phyloP scores from a whole-genome alignment of 352 stramenopile species.

The Elongisporangium anandrum region DNA sequence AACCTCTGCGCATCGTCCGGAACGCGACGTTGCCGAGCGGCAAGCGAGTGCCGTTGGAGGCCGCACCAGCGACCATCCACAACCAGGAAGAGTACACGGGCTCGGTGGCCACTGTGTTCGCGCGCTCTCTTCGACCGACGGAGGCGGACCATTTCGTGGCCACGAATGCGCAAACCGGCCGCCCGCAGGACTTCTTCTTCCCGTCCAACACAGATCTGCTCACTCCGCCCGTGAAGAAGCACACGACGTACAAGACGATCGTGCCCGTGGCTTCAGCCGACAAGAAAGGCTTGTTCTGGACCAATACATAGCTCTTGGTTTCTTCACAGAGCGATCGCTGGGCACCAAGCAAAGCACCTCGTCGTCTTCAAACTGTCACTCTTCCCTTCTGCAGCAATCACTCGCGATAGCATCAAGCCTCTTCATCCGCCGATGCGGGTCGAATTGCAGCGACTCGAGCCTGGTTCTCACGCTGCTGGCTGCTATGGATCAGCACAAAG shows the following conservation, averaged over 20 bases:
- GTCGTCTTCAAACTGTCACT: no score
- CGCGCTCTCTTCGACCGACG: conserved; percentile 31
- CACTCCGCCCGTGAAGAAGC: conserved; percentile 55
- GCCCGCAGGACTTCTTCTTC: conserved; percentile 57
- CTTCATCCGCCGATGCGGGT: no score
- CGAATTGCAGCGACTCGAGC: no score
- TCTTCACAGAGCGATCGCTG: no score
- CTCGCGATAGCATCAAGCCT: no score
- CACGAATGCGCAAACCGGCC: conserved; percentile 23
- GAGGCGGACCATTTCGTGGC: conserved; percentile 34
- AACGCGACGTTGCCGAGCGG: conserved; percentile 74
- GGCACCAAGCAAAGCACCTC: no score
- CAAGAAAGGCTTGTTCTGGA: conserved; percentile 53
- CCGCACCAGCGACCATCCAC: conserved; percentile 64
- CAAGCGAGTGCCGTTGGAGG: conserved; percentile 56
- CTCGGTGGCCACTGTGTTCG: conserved; percentile 45
- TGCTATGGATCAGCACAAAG: no score
- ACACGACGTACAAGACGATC: conserved; percentile 51
- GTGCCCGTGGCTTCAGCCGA: conserved; percentile 19
- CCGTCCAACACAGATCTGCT: conserved; percentile 47
- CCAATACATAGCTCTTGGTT: no score
- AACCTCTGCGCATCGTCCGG: conserved; percentile 72
- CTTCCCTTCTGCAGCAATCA: no score
- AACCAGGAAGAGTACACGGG: conserved; percentile 60
- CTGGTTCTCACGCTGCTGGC: no score